Percentiles rank a stretch among this genome's conserved stretches.
Evolutionary conservation across 805 yeast genomes (phyloP).

Genomic region (Pichia sporocuriosa): DNA sequence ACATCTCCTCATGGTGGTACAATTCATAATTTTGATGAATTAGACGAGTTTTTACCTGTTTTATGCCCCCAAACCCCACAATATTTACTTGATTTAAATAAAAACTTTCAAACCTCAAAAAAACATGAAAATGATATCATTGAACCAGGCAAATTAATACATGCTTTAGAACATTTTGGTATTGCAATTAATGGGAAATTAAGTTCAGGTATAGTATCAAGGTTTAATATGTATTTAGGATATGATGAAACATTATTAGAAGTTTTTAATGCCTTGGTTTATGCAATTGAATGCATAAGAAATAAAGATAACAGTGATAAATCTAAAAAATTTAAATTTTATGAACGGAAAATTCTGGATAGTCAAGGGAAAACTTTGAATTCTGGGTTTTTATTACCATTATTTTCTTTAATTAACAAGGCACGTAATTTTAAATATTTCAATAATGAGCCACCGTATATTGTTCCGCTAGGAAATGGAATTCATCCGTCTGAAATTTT

Average conservation of each 20-base stretch:
- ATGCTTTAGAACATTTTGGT: constrained; percentile 24
- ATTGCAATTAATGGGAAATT: constrained; percentile 25
- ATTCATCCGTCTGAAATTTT: constrained; percentile 29
- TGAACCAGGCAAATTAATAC: constrained; percentile 16
- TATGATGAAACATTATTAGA: constrained; percentile 31
- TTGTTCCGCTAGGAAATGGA: constrained; percentile 22
- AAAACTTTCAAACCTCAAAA: neutral
- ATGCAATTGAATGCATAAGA: constrained; percentile 25
- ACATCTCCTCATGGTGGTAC: constrained; percentile 58
- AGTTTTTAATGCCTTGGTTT: constrained; percentile 27
- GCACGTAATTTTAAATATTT: constrained; percentile 26
- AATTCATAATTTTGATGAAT: constrained; percentile 42
- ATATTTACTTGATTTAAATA: constrained; percentile 4
- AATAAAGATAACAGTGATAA: neutral
- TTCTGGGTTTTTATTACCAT: constrained; percentile 10
- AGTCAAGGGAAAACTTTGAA: constrained; percentile 17
- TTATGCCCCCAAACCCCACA: constrained; percentile 13
- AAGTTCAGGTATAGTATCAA: constrained; percentile 4
- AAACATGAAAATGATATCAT: neutral
- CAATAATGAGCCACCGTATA: constrained; percentile 27
- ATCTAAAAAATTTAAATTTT: neutral
- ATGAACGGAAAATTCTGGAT: constrained; percentile 9
- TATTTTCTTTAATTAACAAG: constrained; percentile 17
- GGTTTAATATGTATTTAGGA: constrained; percentile 29
- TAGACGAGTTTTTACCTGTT: constrained; percentile 32